Conservation (phyloP, 768 basidiomycete species). For the Myochromella boudieri region DNA sequence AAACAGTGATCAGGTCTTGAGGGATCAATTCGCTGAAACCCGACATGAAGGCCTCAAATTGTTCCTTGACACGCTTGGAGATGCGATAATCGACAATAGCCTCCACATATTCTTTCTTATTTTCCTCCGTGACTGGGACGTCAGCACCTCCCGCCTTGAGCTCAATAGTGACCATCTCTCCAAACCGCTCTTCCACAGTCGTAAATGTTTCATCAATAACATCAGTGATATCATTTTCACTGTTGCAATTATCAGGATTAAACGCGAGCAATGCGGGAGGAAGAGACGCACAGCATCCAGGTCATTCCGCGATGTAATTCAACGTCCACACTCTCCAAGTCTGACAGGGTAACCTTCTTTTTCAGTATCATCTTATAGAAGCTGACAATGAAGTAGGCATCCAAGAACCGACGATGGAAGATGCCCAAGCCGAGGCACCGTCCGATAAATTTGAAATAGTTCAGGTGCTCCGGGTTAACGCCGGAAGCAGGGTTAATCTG, state of each 20-base stretch:
- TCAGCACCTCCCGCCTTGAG: constrained; percentile 88
- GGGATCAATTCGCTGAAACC: constrained; percentile 99
- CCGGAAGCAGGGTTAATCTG: constrained; percentile 99
- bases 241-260: constrained; percentile 27
- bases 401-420: constrained; percentile 98
- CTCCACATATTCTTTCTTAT: constrained; percentile 99
- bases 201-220: constrained; percentile 98
- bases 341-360: constrained; percentile 93
- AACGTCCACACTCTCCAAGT: constrained; percentile 95
- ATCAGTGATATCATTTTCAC: constrained; percentile 98
- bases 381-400: constrained; percentile 98
- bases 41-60: constrained; percentile 99
- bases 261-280: background rate
- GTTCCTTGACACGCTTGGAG: constrained; percentile 94
- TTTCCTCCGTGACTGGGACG: constrained; percentile 89
- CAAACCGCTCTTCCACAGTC: constrained; percentile 96
- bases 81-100: constrained; percentile 95
- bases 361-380: constrained; percentile 99
- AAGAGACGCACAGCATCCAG: constrained; percentile 92
- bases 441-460: constrained; percentile 99
- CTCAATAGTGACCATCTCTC: constrained; percentile 96
- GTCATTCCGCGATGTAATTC: constrained; percentile 93
- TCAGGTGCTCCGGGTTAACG: constrained; percentile 98
- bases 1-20: constrained; percentile 96
- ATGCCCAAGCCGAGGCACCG: constrained; percentile 94